These are phyloP conservation scores for Penicillium concentricum DNA, from an alignment of 2,329 filamentous ascomycete genomes.

Conservation along the genomic window DNA sequence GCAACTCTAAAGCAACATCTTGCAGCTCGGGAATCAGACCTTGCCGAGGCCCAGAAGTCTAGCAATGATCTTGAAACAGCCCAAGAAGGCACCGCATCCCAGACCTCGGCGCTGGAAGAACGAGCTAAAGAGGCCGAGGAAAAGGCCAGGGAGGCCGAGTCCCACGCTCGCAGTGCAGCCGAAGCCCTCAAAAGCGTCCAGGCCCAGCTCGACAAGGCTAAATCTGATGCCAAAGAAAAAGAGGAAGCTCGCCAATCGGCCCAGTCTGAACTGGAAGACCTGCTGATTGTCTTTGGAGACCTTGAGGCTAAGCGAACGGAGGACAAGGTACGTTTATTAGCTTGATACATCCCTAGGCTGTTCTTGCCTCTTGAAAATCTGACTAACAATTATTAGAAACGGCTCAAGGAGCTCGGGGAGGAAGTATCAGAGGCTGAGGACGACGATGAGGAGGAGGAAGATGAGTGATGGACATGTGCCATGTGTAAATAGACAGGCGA, in stretches of 20 bases:
- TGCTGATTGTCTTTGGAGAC: slow-evolving; percentile 78
- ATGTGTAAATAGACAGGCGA: slow-evolving; percentile 8
- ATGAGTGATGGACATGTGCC: slow-evolving; percentile 40
- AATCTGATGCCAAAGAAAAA: slow-evolving; percentile 45
- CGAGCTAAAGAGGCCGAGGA: slow-evolving; percentile 46
- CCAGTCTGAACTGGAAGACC: slow-evolving; percentile 75
- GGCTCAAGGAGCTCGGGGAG: slow-evolving; percentile 65
- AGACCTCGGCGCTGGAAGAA: slow-evolving; percentile 48
- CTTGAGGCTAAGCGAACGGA: slow-evolving; percentile 72
- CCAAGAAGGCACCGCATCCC: slow-evolving; percentile 51
- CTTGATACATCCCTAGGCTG: background rate
- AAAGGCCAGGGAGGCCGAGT: slow-evolving; percentile 30
- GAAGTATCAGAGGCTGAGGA: slow-evolving; percentile 75
- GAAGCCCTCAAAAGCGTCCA: slow-evolving; percentile 55
- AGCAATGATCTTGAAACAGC: slow-evolving; percentile 59
- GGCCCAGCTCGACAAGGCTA: slow-evolving; percentile 33
- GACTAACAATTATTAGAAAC: slow-evolving; percentile 51
- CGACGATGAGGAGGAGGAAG: slow-evolving; percentile 59
- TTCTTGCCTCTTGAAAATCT: background rate
- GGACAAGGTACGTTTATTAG: slow-evolving; percentile 64
- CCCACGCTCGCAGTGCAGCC: slow-evolving; percentile 44
- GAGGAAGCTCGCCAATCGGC: slow-evolving; percentile 62
- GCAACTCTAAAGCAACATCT: slow-evolving; percentile 60
- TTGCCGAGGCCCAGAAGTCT: slow-evolving; percentile 50
- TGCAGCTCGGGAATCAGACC: slow-evolving; percentile 53